Evolutionary conservation across 2,329 filamentous ascomycete species (phyloP), one percentile per base, ranked within the genome.

Genomic region (Fusarium multiceps): DNA sequence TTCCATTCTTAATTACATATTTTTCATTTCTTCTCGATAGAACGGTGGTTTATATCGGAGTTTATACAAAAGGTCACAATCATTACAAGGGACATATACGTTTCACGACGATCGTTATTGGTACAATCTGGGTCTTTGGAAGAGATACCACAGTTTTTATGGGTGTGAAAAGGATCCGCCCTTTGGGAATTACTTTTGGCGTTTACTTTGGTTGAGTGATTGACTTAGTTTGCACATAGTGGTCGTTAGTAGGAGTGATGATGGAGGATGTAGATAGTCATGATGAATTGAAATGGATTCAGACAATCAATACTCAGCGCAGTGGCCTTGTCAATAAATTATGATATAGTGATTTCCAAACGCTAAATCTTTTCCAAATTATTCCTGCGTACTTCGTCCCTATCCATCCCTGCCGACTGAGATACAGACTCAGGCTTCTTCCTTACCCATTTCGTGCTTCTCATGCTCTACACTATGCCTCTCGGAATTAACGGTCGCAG

Each of bases 1-100:
- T 34, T 53, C 55, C 63, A 46, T 73, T 74, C 55, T 55, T 67
- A 56, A 55, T 62, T 55, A 69, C 43, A 72, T 72, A 69, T 63
- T 71, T 58, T 61, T 47, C 49, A 37, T 46, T 23, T 56, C 34
- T 25, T 42, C 49, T 42, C 54, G 47, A 68, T 69, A 73, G 71
- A 73, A 66, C 20, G 57, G 58, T 68, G 60, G 49, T 55, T 50
- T 49, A 62, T 48, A 66, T 43, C 49, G 72, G 72, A 71, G 72
- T 74, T 69, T 48, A 70, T 37, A 37, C 49, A 72, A 65, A 70
- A 60, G 66, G 68, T 55, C 54, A 69, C 68, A 65, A 63, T 71
- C 68, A 58, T 68, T 55, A 67, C 21, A 53, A 53, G 49, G 58
- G 64, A 65, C 54, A 71, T 21, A 57, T 50, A 56, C 55, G 50